Base-by-base conservation (phyloP, 768 basidiomycete species). In the Jaapia argillacea region DNA sequence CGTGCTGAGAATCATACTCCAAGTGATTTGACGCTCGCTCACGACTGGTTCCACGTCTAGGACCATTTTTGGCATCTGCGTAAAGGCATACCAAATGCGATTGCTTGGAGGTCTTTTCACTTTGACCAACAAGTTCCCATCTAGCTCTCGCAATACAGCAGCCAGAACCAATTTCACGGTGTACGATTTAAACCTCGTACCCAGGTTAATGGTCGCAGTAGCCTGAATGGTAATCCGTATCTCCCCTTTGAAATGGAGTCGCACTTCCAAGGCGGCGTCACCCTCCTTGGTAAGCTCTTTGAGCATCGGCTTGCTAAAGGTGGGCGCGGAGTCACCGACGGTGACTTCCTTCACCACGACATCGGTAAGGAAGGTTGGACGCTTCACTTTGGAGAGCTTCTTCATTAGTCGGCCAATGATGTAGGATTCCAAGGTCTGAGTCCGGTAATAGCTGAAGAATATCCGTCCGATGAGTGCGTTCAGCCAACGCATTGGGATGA, bases 401-500 rank as follows among this genome's bases (percentile, higher is more conserved):
- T 88, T 89, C 84, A 94, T 96, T 42, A 97, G 69, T 27, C 85
- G 77, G 31, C 74, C 72, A 50, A 94, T 85, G 63, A 98, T 89
- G 56, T 80, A 83, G 21, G 78, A 68, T 58, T 98, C 94, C 43
- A 97, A 68, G 23, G 65, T 66, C 41, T 82, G 74, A 1, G 93
- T 99, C 43, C 78, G 78, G 65, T 96, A 94, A 57, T 86, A 79
- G 51, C 84, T 84, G 65, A 94, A 88, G 69, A 97, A 97, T 10
- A 97, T 56, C 16, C 96, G 82, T 3, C 93, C 96, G 47, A 98
- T 64, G 43, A 98, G 66, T 0, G 91, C 96, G 56, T 99, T 99
- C 39, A 97, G 67, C 96, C 96, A 99, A 3, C 94, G 83, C 77
- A 92, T 90, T 2, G 92, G 93, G 46, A 97, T 92, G 48, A 92